Conservation (phyloP, 352 stramenopile genomes). For the Hyaloperonospora brassicae region DNA sequence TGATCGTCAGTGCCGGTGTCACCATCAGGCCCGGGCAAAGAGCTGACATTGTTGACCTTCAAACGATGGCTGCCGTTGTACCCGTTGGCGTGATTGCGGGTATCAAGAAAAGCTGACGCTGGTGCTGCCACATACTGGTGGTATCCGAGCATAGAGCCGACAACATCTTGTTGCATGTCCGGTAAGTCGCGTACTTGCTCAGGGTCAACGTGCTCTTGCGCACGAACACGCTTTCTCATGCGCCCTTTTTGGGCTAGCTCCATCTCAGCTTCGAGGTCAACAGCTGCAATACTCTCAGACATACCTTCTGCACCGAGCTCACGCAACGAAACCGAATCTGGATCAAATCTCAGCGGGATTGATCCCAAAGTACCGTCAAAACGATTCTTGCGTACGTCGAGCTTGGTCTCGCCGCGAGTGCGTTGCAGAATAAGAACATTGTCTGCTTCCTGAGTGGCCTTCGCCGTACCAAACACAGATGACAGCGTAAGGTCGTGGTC, state of each 20-base stretch:
- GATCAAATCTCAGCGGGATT: slow-evolving; percentile 83
- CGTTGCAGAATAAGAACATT: slow-evolving; percentile 98
- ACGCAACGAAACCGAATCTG: slow-evolving; percentile 42
- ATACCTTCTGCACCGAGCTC: slow-evolving; percentile 65
- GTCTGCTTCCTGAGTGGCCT: slow-evolving; percentile 99
- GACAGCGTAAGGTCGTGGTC: slow-evolving; percentile 87
- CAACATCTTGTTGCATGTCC: slow-evolving; percentile 6
- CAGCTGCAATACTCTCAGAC: slow-evolving; percentile 56
- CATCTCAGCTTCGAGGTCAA: slow-evolving; percentile 77
- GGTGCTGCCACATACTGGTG: slow-evolving; percentile 23
- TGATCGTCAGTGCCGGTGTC: slow-evolving; percentile 21
- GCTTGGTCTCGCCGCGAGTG: slow-evolving; percentile 79
- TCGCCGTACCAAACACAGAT: slow-evolving; percentile 97
- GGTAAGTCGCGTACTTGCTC: slow-evolving; percentile 7
- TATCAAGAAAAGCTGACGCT: slow-evolving; percentile 10
- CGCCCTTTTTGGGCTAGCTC: slow-evolving; percentile 54
- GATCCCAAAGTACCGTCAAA: slow-evolving; percentile 89
- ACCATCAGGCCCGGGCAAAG: slow-evolving; percentile 18
- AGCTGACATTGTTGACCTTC: slow-evolving; percentile 25
- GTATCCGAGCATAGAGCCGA: slow-evolving; percentile 9
- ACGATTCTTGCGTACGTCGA: slow-evolving; percentile 96
- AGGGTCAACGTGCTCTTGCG: slow-evolving; percentile 6
- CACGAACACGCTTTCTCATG: slow-evolving; percentile 29
- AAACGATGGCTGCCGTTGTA: slow-evolving; percentile 20
- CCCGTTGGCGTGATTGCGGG: slow-evolving; percentile 9